These are phyloP conservation scores for Pelargonium cotyledonis DNA, from an alignment of 441 rosid genomes.

Conservation along the genomic window DNA sequence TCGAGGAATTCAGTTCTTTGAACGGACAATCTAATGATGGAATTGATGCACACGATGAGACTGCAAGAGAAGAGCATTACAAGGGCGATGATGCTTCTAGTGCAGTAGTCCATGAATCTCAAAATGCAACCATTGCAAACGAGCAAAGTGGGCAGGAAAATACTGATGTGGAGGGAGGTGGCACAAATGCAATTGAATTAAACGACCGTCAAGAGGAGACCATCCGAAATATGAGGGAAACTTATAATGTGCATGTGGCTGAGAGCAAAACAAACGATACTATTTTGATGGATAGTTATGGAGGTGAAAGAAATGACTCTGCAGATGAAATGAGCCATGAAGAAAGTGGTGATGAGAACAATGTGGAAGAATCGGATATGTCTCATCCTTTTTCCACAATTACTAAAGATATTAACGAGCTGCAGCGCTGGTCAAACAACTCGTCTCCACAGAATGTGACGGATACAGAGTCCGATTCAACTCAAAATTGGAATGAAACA, in stretches of 20 bases:
- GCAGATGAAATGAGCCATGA: constrained; percentile 19
- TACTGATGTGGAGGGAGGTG: constrained; percentile 23
- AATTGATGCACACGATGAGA: constrained; percentile 39
- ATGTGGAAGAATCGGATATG: constrained; percentile 28
- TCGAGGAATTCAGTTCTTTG: constrained; percentile 26
- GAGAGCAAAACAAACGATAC: no score
- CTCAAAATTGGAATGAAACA: constrained; percentile 27
- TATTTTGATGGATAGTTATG: background rate
- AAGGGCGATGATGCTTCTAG: constrained; percentile 93
- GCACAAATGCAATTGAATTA: constrained; percentile 26
- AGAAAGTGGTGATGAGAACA: constrained; percentile 29
- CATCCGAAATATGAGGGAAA: constrained; percentile 32
- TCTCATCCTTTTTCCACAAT: constrained; percentile 23
- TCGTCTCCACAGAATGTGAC: constrained; percentile 13
- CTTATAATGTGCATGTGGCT: constrained; percentile 9
- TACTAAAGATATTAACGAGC: constrained; percentile 29
- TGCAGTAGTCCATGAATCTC: constrained; percentile 55
- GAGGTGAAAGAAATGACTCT: constrained; percentile 27
- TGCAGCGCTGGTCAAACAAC: constrained; percentile 12
- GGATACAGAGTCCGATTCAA: constrained; percentile 10
- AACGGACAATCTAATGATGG: constrained; percentile 39
- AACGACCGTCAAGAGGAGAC: constrained; percentile 37
- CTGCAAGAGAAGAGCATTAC: constrained; percentile 77
- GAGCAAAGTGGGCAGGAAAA: constrained; percentile 28
- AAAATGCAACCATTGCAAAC: constrained; percentile 28